Percentiles rank a stretch among this genome's conserved stretches.
These are phyloP conservation scores for Metarhizium anisopliae DNA, from an alignment of 2,329 filamentous ascomycete genomes.

Conservation along the genomic window DNA sequence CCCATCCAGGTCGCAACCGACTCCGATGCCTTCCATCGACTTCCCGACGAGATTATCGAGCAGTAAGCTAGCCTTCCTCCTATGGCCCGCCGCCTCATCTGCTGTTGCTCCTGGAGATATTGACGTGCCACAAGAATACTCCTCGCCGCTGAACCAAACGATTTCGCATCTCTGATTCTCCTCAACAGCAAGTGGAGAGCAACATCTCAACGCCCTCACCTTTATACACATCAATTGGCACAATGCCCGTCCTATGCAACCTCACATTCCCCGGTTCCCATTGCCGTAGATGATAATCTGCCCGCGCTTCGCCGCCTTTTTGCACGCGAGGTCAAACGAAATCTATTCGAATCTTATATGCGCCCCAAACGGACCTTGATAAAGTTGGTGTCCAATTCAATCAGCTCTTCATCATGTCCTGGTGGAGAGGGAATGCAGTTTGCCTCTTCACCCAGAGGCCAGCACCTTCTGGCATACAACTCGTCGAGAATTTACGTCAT, in stretches of 20 bases:
- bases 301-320: constrained; percentile 56
- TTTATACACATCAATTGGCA: constrained; percentile 55
- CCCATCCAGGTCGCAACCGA: constrained; percentile 16
- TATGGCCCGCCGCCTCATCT: background rate
- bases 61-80: constrained; percentile 40
- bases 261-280: constrained; percentile 33
- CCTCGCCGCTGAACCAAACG: constrained; percentile 48
- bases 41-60: constrained; percentile 62
- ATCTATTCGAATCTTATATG: constrained; percentile 68
- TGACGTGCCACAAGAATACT: constrained; percentile 42
- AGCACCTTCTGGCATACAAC: constrained; percentile 70
- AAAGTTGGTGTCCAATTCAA: constrained; percentile 74
- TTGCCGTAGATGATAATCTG: constrained; percentile 40
- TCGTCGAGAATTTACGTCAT: constrained; percentile 78
- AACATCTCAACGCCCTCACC: constrained; percentile 52
- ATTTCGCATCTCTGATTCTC: constrained; percentile 57
- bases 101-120: background rate
- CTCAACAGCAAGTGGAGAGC: constrained; percentile 58
- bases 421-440: constrained; percentile 83
- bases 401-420: constrained; percentile 74
- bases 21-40: constrained; percentile 37
- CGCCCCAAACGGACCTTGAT: constrained; percentile 62
- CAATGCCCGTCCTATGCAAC: constrained; percentile 50
- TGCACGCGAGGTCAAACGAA: constrained; percentile 61
- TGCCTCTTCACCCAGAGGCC: constrained; percentile 65